phyloP scores from a whole-genome alignment of 139 green algal genomes.

The Tetraselmis striata region DNA sequence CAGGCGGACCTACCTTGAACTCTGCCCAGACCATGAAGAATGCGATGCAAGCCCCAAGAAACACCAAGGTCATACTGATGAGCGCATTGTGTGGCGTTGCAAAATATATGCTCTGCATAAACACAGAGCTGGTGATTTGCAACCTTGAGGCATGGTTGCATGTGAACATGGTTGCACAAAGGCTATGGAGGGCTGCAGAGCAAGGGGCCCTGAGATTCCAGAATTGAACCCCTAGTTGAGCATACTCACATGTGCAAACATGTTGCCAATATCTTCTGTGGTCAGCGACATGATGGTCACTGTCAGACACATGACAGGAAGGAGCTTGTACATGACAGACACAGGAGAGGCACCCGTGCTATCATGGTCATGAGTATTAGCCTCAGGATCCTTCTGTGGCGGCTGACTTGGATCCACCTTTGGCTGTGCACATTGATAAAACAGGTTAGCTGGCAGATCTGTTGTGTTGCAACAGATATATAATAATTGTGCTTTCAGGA shows the following conservation, averaged over 20 bases:
- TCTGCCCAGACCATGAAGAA: conserved; percentile 81
- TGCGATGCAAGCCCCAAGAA: conserved; percentile 56
- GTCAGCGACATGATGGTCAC: conserved; percentile 53
- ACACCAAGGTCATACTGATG: conserved; percentile 45
- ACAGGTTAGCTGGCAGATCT: no score
- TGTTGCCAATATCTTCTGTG: conserved; percentile 59
- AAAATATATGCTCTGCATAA: background rate
- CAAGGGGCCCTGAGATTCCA: no score
- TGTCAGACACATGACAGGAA: conserved; percentile 69
- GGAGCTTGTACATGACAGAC: conserved; percentile 42
- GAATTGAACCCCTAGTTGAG: no score
- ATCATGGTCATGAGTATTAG: background rate
- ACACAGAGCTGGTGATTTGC: background rate
- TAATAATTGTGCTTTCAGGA: no score
- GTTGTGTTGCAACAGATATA: conserved; percentile 6
- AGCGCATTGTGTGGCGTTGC: background rate
- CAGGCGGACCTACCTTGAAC: conserved; percentile 39
- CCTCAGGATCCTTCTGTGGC: background rate
- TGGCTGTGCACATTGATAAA: no score
- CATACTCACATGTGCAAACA: background rate
- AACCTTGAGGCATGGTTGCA: no score
- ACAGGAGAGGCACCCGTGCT: conserved; percentile 1
- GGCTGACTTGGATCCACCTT: background rate
- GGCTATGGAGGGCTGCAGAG: no score
- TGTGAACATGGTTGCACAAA: no score